Percentiles rank a stretch among this genome's conserved stretches.
phyloP scores from a whole-genome alignment of 2,329 filamentous ascomycete genomes.

The Ophiostoma novo-ulmi region DNA sequence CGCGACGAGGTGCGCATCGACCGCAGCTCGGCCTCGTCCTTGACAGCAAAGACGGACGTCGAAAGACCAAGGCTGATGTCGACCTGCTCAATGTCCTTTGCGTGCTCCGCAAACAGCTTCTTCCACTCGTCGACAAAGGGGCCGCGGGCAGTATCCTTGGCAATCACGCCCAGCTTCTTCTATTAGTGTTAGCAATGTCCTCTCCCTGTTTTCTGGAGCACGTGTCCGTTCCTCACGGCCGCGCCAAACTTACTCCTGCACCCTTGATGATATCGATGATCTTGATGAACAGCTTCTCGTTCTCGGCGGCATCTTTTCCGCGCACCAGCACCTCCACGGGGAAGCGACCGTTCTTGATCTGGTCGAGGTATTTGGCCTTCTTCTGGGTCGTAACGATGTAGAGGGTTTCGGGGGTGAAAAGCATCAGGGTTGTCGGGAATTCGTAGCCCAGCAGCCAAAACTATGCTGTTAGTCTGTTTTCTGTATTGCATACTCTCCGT shows the following conservation, averaged over 20 bases:
- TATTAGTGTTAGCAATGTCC: slow-evolving; percentile 34
- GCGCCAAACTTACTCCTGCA: slow-evolving; percentile 62
- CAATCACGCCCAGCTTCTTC: slow-evolving; percentile 84
- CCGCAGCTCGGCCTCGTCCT: slow-evolving; percentile 90
- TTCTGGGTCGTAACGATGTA: slow-evolving; percentile 95
- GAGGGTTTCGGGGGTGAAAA: slow-evolving; percentile 81
- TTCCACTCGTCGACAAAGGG: slow-evolving; percentile 98
- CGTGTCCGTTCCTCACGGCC: background rate
- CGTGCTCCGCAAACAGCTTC: slow-evolving; percentile 67
- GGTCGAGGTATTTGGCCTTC: slow-evolving; percentile 94
- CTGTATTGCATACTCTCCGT: background rate
- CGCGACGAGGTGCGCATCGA: slow-evolving; percentile 91
- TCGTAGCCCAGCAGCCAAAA: slow-evolving; percentile 99
- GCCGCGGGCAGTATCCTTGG: slow-evolving; percentile 78
- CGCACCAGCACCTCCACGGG: slow-evolving; percentile 87
- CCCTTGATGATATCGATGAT: slow-evolving; percentile 81
- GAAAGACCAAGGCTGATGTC: slow-evolving; percentile 82
- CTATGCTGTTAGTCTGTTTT: slow-evolving; percentile 42
- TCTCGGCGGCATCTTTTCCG: slow-evolving; percentile 85
- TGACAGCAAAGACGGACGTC: slow-evolving; percentile 76
- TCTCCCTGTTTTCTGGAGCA: background rate
- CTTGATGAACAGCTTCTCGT: slow-evolving; percentile 82
- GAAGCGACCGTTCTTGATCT: slow-evolving; percentile 85
- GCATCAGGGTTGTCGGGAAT: slow-evolving; percentile 90
- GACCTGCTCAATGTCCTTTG: slow-evolving; percentile 81